Evolutionary conservation across 139 green algal species (phyloP).

Genomic region (Pseudopediastrum boryanum): DNA sequence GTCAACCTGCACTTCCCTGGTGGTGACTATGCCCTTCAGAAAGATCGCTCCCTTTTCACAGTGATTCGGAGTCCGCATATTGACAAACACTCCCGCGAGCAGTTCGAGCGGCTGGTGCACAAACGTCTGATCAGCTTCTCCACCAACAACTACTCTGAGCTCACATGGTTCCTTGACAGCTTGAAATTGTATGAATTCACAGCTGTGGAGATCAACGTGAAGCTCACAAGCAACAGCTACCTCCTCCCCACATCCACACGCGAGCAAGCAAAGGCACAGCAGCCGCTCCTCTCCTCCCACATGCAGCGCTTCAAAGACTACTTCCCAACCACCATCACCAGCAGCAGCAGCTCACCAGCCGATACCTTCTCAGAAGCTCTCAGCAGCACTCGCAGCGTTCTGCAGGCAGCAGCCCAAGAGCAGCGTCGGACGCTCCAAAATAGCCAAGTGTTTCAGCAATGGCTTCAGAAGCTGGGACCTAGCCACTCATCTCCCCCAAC

Average conservation of each 20-base stretch:
- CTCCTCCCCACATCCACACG: constrained; percentile 23
- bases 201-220: constrained; percentile 22
- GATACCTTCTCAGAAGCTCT: not conserved
- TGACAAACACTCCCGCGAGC: constrained; percentile 38
- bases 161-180: constrained; percentile 33
- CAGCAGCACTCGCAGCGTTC: constrained; percentile 12
- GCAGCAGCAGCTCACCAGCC: constrained; percentile 1
- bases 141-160: constrained; percentile 28
- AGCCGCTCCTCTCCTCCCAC: constrained; percentile 19
- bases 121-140: constrained; percentile 8
- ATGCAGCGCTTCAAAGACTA: constrained; percentile 29
- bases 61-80: constrained; percentile 34
- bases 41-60: constrained; percentile 19
- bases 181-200: constrained; percentile 36
- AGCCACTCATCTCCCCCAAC: not conserved
- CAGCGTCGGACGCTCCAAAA: constrained; percentile 4
- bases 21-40: constrained; percentile 16
- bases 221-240: constrained; percentile 30
- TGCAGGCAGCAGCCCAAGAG: not conserved
- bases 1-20: not conserved
- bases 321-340: constrained; percentile 18
- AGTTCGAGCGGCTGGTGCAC: constrained; percentile 37
- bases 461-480: not conserved
- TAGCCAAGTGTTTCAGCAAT: not conserved
- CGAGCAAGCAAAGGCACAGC: constrained; percentile 8